Evolutionary conservation across 2,329 filamentous ascomycete genomes (phyloP).

Genomic region (Torrubiella hemipterigena): DNA sequence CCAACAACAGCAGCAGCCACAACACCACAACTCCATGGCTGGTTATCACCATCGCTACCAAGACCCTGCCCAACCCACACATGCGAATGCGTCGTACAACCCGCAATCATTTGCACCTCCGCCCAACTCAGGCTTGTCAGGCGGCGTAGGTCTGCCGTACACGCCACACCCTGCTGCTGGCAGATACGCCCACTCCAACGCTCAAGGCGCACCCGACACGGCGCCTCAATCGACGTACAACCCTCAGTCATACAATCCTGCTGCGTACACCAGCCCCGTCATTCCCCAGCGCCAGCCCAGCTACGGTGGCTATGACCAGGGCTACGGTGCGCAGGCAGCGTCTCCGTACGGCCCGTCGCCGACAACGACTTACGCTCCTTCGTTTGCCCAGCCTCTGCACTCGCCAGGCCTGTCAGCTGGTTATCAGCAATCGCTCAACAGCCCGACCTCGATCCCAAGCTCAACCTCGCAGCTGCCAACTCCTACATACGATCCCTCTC

Average conservation of each 20-base stretch:
- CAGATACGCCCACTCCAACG: slow-evolving; percentile 24
- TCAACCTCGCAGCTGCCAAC: slow-evolving; percentile 15
- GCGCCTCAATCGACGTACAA: slow-evolving; percentile 33
- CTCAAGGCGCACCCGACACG: slow-evolving; percentile 21
- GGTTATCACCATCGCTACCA: slow-evolving; percentile 42
- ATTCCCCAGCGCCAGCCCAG: slow-evolving; percentile 38
- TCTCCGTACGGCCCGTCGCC: slow-evolving; percentile 24
- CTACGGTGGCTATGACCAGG: slow-evolving; percentile 30
- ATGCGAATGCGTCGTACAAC: slow-evolving; percentile 50
- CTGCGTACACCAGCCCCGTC: slow-evolving; percentile 44
- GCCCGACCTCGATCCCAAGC: slow-evolving; percentile 17
- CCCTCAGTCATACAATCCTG: slow-evolving; percentile 45
- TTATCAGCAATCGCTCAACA: slow-evolving; percentile 29
- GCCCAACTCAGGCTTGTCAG: slow-evolving; percentile 42
- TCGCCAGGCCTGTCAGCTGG: slow-evolving; percentile 19
- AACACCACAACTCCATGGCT: slow-evolving; percentile 24
- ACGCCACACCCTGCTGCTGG: slow-evolving; percentile 26
- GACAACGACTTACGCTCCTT: slow-evolving; percentile 18
- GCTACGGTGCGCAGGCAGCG: slow-evolving; percentile 25
- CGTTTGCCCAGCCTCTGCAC: slow-evolving; percentile 13
- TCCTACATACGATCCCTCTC: slow-evolving; percentile 24
- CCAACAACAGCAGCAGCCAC: slow-evolving; percentile 13
- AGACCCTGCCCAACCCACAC: slow-evolving; percentile 30
- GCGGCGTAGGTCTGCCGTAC: slow-evolving; percentile 37
- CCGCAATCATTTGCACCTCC: slow-evolving; percentile 49